Evolutionary conservation across 139 green algal genomes (phyloP).

Genomic region (Nannochloris sp.): DNA sequence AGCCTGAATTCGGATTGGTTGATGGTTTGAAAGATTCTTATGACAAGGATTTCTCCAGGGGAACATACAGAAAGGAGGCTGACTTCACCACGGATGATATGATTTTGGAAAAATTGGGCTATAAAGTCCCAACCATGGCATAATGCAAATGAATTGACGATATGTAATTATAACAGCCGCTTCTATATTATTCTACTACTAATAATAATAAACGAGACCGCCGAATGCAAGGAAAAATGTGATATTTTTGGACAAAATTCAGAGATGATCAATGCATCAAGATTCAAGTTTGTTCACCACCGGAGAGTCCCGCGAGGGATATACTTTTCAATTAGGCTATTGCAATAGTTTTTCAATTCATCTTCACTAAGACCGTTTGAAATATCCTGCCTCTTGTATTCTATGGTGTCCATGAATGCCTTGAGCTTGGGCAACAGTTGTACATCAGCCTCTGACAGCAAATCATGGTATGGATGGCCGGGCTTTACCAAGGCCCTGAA

Average conservation of each 20-base stretch:
- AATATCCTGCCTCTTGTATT: slow-evolving; percentile 23
- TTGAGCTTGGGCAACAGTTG: slow-evolving; percentile 55
- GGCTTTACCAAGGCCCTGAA: slow-evolving; percentile 35
- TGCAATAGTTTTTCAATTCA: slow-evolving; percentile 51
- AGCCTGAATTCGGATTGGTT: slow-evolving; percentile 78
- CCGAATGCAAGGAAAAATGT: not conserved
- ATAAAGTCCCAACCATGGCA: slow-evolving; percentile 8
- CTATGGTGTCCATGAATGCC: slow-evolving; percentile 53
- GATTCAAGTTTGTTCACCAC: slow-evolving; percentile 26
- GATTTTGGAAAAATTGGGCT: slow-evolving; percentile 48
- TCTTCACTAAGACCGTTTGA: slow-evolving; percentile 9
- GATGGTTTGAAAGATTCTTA: slow-evolving; percentile 85
- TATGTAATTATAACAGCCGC: too few species aligned
- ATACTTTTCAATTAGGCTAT: slow-evolving; percentile 58
- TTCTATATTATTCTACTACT: not conserved
- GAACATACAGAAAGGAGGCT: slow-evolving; percentile 80
- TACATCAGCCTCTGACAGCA: slow-evolving; percentile 52
- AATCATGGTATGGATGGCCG: slow-evolving; percentile 49
- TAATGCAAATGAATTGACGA: not conserved
- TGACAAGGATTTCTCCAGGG: slow-evolving; percentile 86
- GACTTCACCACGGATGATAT: slow-evolving; percentile 90
- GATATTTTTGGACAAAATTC: slow-evolving; percentile 2
- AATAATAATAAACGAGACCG: not conserved
- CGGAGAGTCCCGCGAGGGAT: slow-evolving; percentile 38
- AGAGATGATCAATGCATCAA: not conserved